These are phyloP conservation scores for Aechmea fasciata DNA, from an alignment of 176 grass and related monocot species.

Conservation along the genomic window DNA sequence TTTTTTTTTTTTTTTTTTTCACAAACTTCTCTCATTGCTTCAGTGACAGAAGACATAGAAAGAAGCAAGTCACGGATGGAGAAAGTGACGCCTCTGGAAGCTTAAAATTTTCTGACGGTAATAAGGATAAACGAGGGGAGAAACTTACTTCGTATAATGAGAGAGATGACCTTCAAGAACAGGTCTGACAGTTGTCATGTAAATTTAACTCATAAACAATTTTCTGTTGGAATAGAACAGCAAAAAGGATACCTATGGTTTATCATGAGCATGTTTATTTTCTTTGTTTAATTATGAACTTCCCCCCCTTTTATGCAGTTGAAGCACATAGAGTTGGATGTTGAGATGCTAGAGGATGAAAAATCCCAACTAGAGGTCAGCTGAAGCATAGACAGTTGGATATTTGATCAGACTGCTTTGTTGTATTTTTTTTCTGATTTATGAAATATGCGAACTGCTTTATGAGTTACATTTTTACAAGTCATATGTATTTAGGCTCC, in stretches of 20 bases:
- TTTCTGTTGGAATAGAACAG: neutral
- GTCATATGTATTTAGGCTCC: neutral
- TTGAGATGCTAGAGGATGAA: constrained; percentile 54
- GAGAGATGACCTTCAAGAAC: constrained; percentile 42
- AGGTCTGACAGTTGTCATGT: constrained; percentile 28
- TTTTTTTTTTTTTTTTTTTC: constrained; percentile 8
- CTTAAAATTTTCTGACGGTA: constrained; percentile 43
- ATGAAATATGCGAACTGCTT: constrained; percentile 1
- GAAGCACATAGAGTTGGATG: constrained; percentile 51
- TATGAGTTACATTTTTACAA: constrained; percentile 2
- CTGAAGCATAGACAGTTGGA: too few species aligned
- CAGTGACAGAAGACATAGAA: constrained; percentile 52
- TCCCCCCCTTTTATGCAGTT: constrained; percentile 23
- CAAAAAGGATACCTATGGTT: neutral
- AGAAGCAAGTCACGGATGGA: constrained; percentile 36
- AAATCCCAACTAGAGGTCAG: constrained; percentile 61
- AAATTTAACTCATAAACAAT: constrained; percentile 8
- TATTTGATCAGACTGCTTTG: neutral
- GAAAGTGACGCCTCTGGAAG: constrained; percentile 48
- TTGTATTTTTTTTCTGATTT: neutral
- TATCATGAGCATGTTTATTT: neutral
- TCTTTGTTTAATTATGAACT: neutral
- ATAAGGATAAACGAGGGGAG: constrained; percentile 39
- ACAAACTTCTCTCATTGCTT: constrained; percentile 15
- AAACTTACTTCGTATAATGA: constrained; percentile 36